These are phyloP conservation scores for Epicoccum sorghinum DNA, from an alignment of 2,329 filamentous ascomycete species.

Conservation along the genomic window DNA sequence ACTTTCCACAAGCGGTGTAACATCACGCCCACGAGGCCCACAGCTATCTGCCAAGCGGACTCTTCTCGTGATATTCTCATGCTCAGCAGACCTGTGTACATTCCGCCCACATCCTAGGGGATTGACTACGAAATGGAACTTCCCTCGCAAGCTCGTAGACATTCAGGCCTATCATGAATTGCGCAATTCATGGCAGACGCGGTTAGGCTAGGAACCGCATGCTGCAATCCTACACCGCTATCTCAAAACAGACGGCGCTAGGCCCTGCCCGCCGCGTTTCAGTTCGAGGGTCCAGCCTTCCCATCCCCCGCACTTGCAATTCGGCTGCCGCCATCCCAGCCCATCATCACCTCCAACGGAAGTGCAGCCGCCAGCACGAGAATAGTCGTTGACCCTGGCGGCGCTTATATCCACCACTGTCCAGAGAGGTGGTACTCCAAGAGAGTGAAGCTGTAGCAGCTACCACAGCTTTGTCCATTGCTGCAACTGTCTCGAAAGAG, in stretches of 20 bases:
- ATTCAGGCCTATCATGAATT: slow-evolving; percentile 12
- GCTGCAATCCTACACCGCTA: slow-evolving; percentile 21
- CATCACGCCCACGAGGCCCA: slow-evolving; percentile 4
- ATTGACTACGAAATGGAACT: background rate
- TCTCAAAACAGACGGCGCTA: slow-evolving; percentile 16
- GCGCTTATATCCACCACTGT: too few species aligned
- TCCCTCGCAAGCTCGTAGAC: background rate
- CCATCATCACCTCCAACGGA: slow-evolving; percentile 6
- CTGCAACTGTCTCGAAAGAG: background rate
- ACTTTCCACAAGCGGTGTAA: slow-evolving; percentile 12
- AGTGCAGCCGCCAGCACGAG: slow-evolving; percentile 15
- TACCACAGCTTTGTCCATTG: background rate
- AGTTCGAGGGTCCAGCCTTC: slow-evolving; percentile 17
- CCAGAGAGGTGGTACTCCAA: too few species aligned
- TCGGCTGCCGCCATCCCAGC: slow-evolving; percentile 14
- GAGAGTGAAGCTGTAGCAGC: background rate
- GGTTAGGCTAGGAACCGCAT: slow-evolving; percentile 28
- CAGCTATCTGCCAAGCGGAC: background rate
- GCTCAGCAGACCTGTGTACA: slow-evolving; percentile 14
- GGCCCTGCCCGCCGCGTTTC: slow-evolving; percentile 11
- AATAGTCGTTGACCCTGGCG: slow-evolving; percentile 6
- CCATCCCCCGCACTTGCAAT: slow-evolving; percentile 16
- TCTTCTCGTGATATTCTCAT: slow-evolving; percentile 5
- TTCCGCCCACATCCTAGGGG: background rate
- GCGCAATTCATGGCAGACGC: slow-evolving; percentile 24